Percentiles rank a stretch among this genome's conserved stretches.
These are phyloP conservation scores for Dactylellina parvicollis DNA, from an alignment of 2,329 filamentous ascomycete species.

Conservation along the genomic window DNA sequence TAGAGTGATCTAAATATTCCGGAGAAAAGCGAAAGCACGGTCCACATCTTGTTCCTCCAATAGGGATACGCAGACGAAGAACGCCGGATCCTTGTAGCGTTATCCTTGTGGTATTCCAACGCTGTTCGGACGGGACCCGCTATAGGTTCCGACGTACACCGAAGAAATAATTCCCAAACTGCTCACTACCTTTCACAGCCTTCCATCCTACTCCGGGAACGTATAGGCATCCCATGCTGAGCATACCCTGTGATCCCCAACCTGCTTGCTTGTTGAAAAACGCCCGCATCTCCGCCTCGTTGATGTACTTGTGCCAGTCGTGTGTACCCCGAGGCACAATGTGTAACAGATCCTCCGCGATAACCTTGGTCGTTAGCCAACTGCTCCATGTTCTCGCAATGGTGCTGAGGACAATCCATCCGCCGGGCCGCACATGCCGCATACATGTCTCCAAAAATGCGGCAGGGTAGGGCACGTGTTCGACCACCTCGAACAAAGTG, in stretches of 20 bases:
- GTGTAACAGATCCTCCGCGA: constrained; percentile 85
- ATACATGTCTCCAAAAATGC: constrained; percentile 77
- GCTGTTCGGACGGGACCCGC: not conserved
- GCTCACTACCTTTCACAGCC: constrained; percentile 81
- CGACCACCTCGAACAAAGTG: constrained; percentile 90
- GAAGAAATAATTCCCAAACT: constrained; percentile 95
- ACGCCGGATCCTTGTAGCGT: not conserved
- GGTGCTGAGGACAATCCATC: constrained; percentile 91
- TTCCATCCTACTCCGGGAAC: constrained; percentile 91
- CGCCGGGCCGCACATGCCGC: constrained; percentile 83
- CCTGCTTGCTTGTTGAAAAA: constrained; percentile 62
- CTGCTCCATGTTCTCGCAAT: constrained; percentile 89
- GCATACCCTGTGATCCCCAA: constrained; percentile 61
- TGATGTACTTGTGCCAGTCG: constrained; percentile 96
- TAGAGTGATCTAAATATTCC: not conserved
- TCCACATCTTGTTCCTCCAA: constrained; percentile 42
- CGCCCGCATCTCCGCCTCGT: constrained; percentile 77
- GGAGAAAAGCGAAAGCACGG: constrained; percentile 23
- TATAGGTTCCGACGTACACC: constrained; percentile 72
- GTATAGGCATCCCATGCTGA: constrained; percentile 82
- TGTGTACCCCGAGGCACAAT: constrained; percentile 94
- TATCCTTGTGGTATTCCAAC: not conserved
- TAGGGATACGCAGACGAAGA: constrained; percentile 6
- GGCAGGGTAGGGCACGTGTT: constrained; percentile 82
- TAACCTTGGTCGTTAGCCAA: constrained; percentile 90